Evolutionary conservation across 108 stramenopile species (phyloP).

Genomic region (Bacterosira constricta): DNA sequence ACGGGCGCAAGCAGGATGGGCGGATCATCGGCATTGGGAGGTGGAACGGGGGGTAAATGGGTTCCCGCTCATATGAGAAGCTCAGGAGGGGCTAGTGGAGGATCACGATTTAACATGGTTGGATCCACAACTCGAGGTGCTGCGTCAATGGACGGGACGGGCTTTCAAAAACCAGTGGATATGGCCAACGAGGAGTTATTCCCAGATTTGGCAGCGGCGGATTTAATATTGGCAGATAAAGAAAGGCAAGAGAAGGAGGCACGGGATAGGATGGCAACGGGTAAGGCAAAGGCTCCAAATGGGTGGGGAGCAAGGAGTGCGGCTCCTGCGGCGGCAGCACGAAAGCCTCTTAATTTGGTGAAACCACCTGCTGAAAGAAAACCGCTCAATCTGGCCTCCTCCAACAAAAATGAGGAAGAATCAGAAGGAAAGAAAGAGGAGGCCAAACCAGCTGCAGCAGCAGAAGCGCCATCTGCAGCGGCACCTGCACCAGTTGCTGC

Average conservation of each 20-base stretch:
- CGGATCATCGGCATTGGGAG: slow-evolving; percentile 20
- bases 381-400: slow-evolving; percentile 1
- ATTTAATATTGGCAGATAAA: slow-evolving; percentile 74
- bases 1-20: slow-evolving; percentile 9
- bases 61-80: slow-evolving; percentile 60
- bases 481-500: slow-evolving; percentile 23
- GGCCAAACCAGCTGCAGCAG: slow-evolving; percentile 3
- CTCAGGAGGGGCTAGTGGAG: background rate
- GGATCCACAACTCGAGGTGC: slow-evolving; percentile 31
- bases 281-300: no score
- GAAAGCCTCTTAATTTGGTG: slow-evolving; percentile 51
- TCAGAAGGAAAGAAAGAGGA: slow-evolving; percentile 19
- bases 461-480: background rate
- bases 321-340: slow-evolving; percentile 13
- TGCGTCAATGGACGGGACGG: slow-evolving; percentile 24
- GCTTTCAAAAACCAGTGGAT: slow-evolving; percentile 53
- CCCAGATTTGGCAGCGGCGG: slow-evolving; percentile 84
- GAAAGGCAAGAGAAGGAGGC: slow-evolving; percentile 57
- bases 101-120: no score
- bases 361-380: slow-evolving; percentile 26
- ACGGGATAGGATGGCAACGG: slow-evolving; percentile 63
- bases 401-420: slow-evolving; percentile 7
- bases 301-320: slow-evolving; percentile 46
- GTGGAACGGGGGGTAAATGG: slow-evolving; percentile 60
- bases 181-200: slow-evolving; percentile 78